Base-by-base conservation (phyloP, 345 rosid genomes). In the Eucalyptus fibrosa region DNA sequence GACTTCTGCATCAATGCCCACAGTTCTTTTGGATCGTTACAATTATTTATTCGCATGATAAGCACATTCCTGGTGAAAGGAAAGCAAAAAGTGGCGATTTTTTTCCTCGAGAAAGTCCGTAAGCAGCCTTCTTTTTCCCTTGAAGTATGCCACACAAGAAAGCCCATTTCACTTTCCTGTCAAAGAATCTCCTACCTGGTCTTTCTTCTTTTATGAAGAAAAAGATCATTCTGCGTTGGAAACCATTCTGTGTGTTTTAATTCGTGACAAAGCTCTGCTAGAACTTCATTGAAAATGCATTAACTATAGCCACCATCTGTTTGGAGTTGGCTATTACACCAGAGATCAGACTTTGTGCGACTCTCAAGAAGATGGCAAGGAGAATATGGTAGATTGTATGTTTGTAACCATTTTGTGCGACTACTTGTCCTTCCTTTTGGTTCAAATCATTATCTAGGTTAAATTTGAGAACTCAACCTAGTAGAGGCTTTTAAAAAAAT, bases 1-100 rank as follows among this genome's bases (percentile, higher is more conserved):
- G 69, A 89, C 77, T 92, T 89, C 90, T 91, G 88, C 90, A 90
- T 94, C 94, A 92, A 90, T 91, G 92, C 94, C 85, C 83, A 77
- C 85, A 77, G 69, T 11, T 23, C 44, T 77, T 92, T 92, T 93
- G 87, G 67, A 89, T 93, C 92, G 91, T 90, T 91, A 90, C 92
- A 89, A 88, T 81, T 89, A 69, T 65, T 37, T 87, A 88, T 93
- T 92, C 92, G 93, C 92, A 93, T 55, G 88, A 23, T 24, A 16
- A 89, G 88, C 91, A 89, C 91, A 90, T 90, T 90, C 90, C 89
- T 90, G 82, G 81, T 51, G 83, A 50, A 23, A 18, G 55, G 87
- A 86, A 88, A 18, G 85, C 72, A 45, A 45, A 87, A 53, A 40
- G 60, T 87, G 60, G 60, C 67, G 8, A 34, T 42, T 19, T 72